Evolutionary conservation across 352 stramenopile genomes (phyloP), one percentile per base, ranked within the genome.

Genomic region (Phytophthora citrophthora): DNA sequence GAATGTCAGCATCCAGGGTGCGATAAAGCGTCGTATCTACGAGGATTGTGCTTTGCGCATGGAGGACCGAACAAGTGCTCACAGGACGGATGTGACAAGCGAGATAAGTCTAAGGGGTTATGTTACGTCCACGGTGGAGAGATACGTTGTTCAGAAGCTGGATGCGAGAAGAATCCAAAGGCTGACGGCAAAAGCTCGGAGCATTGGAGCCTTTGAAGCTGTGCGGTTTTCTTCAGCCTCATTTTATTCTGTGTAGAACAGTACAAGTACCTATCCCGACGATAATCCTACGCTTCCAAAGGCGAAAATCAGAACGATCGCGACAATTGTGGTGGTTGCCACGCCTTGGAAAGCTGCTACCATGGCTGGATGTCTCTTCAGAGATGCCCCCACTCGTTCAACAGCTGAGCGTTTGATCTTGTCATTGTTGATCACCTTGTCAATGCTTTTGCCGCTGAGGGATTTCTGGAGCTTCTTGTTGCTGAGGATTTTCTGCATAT

Each of bases 31-130:
- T 52, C 49, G 4, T 54, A 60, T 27, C 16, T 64, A 50, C 55
- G 80, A 84, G 70, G 80, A 63, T 40, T 67, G 4, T 86, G 79
- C 52, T 79, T 72, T 52, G 75, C 75, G 3, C 77, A 89, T 59
- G 77, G 74, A 38, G 79, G 79, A 27, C 71, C 34, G 74, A 78
- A 54, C 56, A 76, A 70, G 27, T 83, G 74, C 41, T 65, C 61
- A 13, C 50, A 62, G 29, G 68, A 72, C 39, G 74, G 58, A 13
- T 83, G 74, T 24, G 54, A 62, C 5, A 63, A 62, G 10, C 52
- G 68, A n/a, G 72, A 54, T 6, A 81, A 81, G 54, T 71, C 72
- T 0, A 64, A 69, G 12, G 75, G 75, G 4, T 43, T 79, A 20
- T 83, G 75, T 45, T 81, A 72, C 64, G 68, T 54, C 23, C 74